Evolutionary conservation across 352 stramenopile genomes (phyloP).

Genomic region (Phytophthora sansomeana): DNA sequence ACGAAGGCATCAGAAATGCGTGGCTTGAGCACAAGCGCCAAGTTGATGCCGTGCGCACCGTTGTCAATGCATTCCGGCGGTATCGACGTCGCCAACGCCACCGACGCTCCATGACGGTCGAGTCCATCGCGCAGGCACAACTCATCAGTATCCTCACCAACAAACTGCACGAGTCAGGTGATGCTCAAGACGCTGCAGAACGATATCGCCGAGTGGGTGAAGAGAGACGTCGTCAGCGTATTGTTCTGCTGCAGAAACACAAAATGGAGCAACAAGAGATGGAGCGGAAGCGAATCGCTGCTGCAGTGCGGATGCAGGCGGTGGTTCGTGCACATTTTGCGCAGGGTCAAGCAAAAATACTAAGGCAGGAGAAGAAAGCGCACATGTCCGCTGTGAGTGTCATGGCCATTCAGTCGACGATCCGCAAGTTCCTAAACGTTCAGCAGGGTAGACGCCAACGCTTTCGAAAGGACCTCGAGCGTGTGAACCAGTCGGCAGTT

Average conservation of each 20-base stretch:
- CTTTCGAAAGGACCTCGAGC: constrained; percentile 62
- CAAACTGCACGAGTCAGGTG: constrained; percentile 40
- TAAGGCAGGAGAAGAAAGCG: constrained; percentile 57
- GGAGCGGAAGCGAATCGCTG: constrained; percentile 46
- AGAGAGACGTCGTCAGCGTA: constrained; percentile 59
- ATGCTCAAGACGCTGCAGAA: constrained; percentile 36
- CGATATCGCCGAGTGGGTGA: constrained; percentile 60
- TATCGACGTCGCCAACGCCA: constrained; percentile 54
- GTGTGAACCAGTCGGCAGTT: constrained; percentile 67
- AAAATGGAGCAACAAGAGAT: constrained; percentile 60
- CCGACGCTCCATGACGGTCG: constrained; percentile 62
- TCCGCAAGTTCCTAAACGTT: constrained; percentile 58
- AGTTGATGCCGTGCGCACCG: constrained; percentile 35
- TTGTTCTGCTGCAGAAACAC: constrained; percentile 59
- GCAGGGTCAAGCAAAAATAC: constrained; percentile 27
- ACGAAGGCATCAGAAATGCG: constrained; percentile 24
- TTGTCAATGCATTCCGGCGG: constrained; percentile 55
- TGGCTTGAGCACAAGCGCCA: constrained; percentile 39
- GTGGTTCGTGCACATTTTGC: constrained; percentile 56
- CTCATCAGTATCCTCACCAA: constrained; percentile 52
- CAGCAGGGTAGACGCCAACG: constrained; percentile 53
- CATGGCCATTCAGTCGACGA: constrained; percentile 78
- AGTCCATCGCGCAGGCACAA: constrained; percentile 61
- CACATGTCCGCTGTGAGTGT: constrained; percentile 64
- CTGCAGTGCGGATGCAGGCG: constrained; percentile 60